Evolutionary conservation across 257 asterid species (phyloP).

Genomic region (Datura wrightii): DNA sequence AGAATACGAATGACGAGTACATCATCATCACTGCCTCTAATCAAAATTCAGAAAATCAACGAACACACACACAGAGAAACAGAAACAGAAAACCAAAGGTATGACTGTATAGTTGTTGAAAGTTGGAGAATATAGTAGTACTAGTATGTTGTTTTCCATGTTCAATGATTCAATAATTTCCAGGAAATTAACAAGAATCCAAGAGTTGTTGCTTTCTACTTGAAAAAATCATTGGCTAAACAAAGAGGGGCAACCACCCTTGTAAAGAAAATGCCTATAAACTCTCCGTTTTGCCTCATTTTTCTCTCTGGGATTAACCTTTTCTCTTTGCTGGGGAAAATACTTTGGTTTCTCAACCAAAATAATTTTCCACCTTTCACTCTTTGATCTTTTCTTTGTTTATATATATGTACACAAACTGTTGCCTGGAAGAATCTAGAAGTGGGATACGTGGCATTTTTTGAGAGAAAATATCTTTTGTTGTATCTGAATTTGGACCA

Average conservation of each 20-base stretch:
- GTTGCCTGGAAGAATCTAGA: not conserved
- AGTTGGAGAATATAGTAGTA: not conserved
- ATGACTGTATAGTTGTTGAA: not conserved
- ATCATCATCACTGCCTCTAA: constrained; percentile 31
- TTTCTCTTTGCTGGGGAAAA: not conserved
- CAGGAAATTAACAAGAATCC: not conserved
- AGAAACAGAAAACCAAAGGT: not conserved
- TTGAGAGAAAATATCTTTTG: not conserved
- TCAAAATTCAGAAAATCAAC: not conserved
- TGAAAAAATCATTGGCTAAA: constrained; percentile 33
- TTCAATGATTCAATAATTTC: not conserved
- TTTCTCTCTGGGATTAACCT: not conserved
- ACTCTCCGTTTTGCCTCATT: constrained; percentile 10
- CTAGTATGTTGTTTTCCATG: not conserved
- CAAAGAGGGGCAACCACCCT: constrained; percentile 70
- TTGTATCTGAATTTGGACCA: not conserved
- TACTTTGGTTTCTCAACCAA: not conserved
- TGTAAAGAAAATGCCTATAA: not conserved
- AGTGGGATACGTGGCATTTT: not conserved
- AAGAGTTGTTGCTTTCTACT: constrained; percentile 16
- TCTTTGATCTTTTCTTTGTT: not conserved
- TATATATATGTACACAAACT: not conserved
- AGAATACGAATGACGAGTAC: not conserved
- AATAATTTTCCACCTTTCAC: not conserved
- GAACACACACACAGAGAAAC: not conserved